Evolutionary conservation across 352 stramenopile genomes (phyloP).

Genomic region (Plasmopara muralis): DNA sequence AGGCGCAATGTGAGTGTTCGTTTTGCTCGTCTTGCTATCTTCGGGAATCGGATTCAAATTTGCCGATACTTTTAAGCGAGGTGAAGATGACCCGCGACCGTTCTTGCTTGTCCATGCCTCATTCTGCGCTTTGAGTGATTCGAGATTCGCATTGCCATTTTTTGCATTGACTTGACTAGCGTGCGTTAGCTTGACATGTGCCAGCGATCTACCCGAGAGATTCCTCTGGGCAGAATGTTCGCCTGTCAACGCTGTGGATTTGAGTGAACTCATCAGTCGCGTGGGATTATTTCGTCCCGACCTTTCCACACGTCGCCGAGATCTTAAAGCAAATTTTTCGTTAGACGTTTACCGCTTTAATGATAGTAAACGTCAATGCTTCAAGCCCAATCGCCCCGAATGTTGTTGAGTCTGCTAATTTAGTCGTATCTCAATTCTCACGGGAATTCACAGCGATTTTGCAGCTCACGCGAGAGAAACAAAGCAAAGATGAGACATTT

Average conservation of each 20-base stretch:
- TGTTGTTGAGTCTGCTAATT: slow-evolving; percentile 8
- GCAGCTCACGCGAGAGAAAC: slow-evolving; percentile 33
- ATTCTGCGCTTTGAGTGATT: slow-evolving; percentile 7
- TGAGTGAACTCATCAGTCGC: slow-evolving; percentile 6
- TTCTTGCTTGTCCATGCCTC: background rate
- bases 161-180: background rate
- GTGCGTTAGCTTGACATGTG: slow-evolving; percentile 10
- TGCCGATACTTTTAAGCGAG: too few relatives aligned
- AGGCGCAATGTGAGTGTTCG: too few relatives aligned
- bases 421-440: slow-evolving; percentile 44
- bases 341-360: background rate
- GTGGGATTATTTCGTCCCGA: background rate
- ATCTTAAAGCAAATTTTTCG: slow-evolving; percentile 5
- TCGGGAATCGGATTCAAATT: too few relatives aligned
- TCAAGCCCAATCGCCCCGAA: slow-evolving; percentile 8
- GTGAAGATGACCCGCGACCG: background rate
- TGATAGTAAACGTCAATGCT: background rate
- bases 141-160: background rate
- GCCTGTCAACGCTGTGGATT: slow-evolving; percentile 11
- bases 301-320: slow-evolving; percentile 16
- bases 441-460: slow-evolving; percentile 41
- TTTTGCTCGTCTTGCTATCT: too few relatives aligned
- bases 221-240: background rate
- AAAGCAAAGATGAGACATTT: slow-evolving; percentile 5
- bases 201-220: slow-evolving; percentile 1